Evolutionary conservation across 257 asterid genomes (phyloP).

Genomic region (Solanum dulcamara): DNA sequence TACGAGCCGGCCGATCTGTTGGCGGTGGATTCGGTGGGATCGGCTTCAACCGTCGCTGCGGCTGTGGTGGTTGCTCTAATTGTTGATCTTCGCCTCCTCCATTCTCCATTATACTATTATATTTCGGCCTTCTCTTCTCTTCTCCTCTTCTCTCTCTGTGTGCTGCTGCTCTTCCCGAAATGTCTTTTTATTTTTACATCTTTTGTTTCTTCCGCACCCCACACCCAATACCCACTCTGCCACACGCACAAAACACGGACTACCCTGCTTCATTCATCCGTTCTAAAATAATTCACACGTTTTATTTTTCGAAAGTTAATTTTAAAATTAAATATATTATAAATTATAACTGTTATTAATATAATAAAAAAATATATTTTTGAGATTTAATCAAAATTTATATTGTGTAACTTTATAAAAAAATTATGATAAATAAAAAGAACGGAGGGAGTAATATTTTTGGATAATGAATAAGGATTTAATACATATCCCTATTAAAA

Average conservation of each 20-base stretch:
- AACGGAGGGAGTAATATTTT: too few species aligned
- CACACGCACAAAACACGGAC: not conserved
- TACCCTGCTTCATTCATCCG: not conserved
- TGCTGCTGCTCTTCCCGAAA: not conserved
- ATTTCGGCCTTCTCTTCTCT: not conserved
- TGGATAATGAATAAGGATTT: not conserved
- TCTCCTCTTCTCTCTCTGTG: not conserved
- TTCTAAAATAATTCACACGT: not conserved
- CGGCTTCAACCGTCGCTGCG: slow-evolving; percentile 1
- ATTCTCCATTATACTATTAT: not conserved
- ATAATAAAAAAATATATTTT: too few species aligned
- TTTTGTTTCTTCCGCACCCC: not conserved
- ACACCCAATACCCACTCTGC: not conserved
- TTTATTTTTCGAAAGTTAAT: not conserved
- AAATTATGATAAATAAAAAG: too few species aligned
- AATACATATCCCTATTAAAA: not conserved
- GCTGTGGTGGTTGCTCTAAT: not conserved
- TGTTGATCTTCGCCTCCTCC: not conserved
- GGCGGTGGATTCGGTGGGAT: slow-evolving; percentile 18
- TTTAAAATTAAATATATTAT: too few species aligned
- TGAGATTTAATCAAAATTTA: too few species aligned
- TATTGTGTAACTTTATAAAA: too few species aligned
- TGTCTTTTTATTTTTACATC: not conserved
- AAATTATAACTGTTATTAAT: too few species aligned
- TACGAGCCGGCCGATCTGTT: slow-evolving; percentile 73